These are phyloP conservation scores for Mycena vulgaris DNA, from an alignment of 768 basidiomycete species.

Conservation along the genomic window DNA sequence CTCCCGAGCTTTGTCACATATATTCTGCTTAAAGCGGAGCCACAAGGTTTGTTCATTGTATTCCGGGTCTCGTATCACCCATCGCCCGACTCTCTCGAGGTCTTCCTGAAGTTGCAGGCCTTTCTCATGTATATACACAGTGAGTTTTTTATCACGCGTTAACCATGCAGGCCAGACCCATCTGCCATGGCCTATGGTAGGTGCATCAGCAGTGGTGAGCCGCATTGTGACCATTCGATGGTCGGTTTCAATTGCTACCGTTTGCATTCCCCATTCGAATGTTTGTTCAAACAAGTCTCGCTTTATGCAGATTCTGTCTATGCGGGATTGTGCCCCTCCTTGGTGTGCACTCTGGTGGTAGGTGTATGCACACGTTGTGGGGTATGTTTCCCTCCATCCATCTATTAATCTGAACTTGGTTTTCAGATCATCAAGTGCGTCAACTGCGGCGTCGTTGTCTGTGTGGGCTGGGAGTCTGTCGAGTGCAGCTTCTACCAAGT, in stretches of 20 bases:
- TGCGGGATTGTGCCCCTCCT: too few species aligned
- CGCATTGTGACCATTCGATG: neutral
- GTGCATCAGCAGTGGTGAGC: neutral
- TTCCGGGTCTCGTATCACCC: neutral
- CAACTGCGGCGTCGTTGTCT: neutral
- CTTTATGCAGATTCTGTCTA: neutral
- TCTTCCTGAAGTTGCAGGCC: neutral
- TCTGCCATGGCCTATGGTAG: neutral
- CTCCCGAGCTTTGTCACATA: neutral
- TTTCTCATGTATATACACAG: neutral
- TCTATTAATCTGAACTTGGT: neutral
- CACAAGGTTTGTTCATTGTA: neutral
- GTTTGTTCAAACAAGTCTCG: neutral
- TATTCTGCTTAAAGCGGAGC: too few species aligned
- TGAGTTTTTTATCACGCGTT: neutral
- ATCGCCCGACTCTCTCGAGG: neutral
- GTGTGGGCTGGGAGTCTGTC: neutral
- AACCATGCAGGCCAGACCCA: neutral
- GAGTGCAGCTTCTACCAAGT: too few species aligned
- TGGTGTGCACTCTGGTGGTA: too few species aligned
- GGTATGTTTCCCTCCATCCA: neutral
- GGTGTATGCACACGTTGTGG: neutral
- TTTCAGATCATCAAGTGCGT: neutral
- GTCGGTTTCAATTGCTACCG: too few species aligned
- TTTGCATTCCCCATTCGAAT: neutral